Evolutionary conservation across 768 basidiomycete species (phyloP).

Genomic region (Calvatia gigantea): DNA sequence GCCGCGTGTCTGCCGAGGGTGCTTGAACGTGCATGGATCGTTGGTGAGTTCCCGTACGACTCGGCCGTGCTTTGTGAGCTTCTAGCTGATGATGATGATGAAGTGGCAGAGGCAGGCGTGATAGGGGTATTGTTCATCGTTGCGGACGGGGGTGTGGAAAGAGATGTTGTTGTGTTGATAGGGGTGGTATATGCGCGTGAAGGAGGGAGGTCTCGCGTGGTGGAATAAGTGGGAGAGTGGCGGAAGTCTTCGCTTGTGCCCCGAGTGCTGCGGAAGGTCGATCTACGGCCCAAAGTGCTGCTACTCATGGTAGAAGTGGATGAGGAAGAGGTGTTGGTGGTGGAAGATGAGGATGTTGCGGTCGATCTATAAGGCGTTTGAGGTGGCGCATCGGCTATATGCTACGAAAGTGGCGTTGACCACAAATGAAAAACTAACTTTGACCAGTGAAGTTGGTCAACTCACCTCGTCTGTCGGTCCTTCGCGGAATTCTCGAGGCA

Average conservation of each 20-base stretch:
- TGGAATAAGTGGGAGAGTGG: conserved; percentile 16
- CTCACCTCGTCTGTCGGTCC: conserved; percentile 23
- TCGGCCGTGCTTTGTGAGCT: neutral
- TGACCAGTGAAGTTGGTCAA: conserved; percentile 33
- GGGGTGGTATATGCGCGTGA: neutral
- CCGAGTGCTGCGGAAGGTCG: conserved; percentile 15
- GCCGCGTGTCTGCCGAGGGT: conserved; percentile 3
- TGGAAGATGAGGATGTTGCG: conserved; percentile 23
- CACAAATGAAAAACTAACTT: conserved; percentile 34
- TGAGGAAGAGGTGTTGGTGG: conserved; percentile 1
- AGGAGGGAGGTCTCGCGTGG: neutral
- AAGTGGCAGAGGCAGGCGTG: neutral
- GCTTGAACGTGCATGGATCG: conserved; percentile 6
- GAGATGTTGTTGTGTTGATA: neutral
- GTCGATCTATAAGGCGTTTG: conserved; percentile 32
- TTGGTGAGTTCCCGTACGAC: neutral
- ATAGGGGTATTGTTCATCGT: neutral
- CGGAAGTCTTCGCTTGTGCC: conserved; percentile 22
- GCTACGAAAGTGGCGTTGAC: conserved; percentile 19
- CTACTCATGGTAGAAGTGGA: neutral
- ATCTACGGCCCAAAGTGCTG: neutral
- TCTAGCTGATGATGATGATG: no score
- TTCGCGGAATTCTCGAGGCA: conserved; percentile 41
- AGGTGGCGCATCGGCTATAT: conserved; percentile 25
- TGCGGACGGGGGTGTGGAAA: conserved; percentile 10